These are phyloP conservation scores for Xylaria palmicola DNA, from an alignment of 495 filamentous ascomycete genomes.

Conservation along the genomic window DNA sequence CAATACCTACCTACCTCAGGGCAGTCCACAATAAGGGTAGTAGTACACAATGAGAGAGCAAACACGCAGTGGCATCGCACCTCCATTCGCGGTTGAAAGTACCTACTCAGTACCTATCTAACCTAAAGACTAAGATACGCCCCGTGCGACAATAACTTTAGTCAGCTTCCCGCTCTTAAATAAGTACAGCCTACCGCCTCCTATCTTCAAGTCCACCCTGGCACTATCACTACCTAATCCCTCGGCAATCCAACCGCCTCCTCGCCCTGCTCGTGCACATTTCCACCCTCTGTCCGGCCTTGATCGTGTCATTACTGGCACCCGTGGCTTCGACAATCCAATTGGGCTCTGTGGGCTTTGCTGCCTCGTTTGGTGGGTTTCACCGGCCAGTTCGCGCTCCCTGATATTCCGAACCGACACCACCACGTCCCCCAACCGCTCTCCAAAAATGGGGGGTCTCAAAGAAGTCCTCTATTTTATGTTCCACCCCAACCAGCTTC, in stretches of 20 bases:
- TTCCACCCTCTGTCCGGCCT: background rate
- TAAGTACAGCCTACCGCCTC: background rate
- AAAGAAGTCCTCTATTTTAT: slow-evolving; percentile 68
- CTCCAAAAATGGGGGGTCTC: slow-evolving; percentile 42
- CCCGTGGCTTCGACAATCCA: background rate
- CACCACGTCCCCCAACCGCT: slow-evolving; percentile 5
- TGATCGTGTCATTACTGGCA: background rate
- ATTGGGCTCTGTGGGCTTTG: background rate
- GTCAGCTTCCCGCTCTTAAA: slow-evolving; percentile 1
- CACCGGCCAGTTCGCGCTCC: background rate
- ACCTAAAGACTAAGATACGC: no score
- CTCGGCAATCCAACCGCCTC: no score
- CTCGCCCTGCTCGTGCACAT: background rate
- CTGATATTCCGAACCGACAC: slow-evolving; percentile 3
- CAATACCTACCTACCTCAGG: no score
- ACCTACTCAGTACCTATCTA: no score
- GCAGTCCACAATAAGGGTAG: no score
- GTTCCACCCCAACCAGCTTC: slow-evolving; percentile 75
- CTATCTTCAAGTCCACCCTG: background rate
- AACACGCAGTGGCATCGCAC: no score
- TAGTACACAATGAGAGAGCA: no score
- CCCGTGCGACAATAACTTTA: background rate
- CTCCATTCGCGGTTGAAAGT: no score
- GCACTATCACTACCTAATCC: background rate
- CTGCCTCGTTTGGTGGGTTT: background rate